Percentiles rank a stretch among this genome's conserved stretches.
These are phyloP conservation scores for Miamiensis avidus DNA, from an alignment of 169 alveolate species.

Conservation along the genomic window DNA sequence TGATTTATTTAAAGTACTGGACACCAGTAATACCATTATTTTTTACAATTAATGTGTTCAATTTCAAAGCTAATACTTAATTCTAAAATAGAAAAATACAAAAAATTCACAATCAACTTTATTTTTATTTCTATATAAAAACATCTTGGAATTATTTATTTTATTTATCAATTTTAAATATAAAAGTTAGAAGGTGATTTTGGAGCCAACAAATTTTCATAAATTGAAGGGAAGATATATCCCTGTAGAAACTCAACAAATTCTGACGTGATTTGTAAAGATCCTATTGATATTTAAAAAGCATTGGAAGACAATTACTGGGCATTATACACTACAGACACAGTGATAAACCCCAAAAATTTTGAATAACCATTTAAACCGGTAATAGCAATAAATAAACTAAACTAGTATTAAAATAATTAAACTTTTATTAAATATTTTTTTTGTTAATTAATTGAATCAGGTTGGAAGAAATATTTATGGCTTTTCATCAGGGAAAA, in stretches of 20 bases:
- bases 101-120: too few species aligned
- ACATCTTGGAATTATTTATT: too few species aligned
- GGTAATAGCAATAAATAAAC: background rate
- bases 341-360: background rate
- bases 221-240: background rate
- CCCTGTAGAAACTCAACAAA: background rate
- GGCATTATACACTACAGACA: background rate
- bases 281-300: background rate
- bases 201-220: background rate
- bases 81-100: too few species aligned
- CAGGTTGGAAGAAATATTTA: background rate
- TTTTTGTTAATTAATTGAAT: too few species aligned
- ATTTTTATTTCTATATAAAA: too few species aligned
- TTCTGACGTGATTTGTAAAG: background rate
- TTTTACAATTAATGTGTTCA: too few species aligned
- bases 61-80: too few species aligned
- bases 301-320: background rate
- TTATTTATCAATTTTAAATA: too few species aligned
- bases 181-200: background rate
- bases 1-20: too few species aligned
- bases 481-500: background rate
- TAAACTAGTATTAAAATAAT: too few species aligned
- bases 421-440: too few species aligned
- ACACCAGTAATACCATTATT: too few species aligned
- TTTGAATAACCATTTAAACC: background rate